Evolutionary conservation across 129 eudicot species (phyloP).

Genomic region (Oenanthe sinensis): DNA sequence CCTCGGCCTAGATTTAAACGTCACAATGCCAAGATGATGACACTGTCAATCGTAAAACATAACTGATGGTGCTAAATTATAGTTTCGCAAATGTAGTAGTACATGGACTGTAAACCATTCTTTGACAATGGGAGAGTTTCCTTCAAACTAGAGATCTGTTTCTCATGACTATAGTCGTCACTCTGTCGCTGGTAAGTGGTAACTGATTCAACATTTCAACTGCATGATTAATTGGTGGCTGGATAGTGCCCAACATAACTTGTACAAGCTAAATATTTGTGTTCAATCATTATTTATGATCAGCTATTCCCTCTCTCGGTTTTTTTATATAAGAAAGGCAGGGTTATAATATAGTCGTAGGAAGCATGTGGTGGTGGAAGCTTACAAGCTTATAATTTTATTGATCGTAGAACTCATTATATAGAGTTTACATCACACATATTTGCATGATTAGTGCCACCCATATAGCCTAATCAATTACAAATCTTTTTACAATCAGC

Average conservation of each 20-base stretch:
- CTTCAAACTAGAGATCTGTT: not conserved
- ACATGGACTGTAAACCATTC: not conserved
- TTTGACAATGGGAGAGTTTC: not conserved
- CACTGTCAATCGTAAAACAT: not conserved
- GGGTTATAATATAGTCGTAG: no score
- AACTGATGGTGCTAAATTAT: not conserved
- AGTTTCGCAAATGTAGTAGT: not conserved
- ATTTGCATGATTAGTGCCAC: no score
- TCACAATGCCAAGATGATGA: constrained; percentile 35
- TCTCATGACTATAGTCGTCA: not conserved
- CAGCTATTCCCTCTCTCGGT: no score
- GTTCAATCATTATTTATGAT: not conserved
- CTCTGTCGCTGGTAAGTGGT: not conserved
- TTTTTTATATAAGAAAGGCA: no score
- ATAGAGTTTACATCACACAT: no score
- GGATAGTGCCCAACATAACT: not conserved
- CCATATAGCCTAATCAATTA: no score
- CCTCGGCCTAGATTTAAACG: constrained; percentile 47
- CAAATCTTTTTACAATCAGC: no score
- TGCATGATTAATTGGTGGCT: not conserved
- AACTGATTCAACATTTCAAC: not conserved
- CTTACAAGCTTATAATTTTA: no score
- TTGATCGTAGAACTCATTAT: no score
- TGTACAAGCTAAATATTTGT: not conserved
- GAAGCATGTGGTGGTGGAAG: no score